Base-by-base conservation (phyloP, 139 green algal species). In the Auxenochlorella protothecoides region DNA sequence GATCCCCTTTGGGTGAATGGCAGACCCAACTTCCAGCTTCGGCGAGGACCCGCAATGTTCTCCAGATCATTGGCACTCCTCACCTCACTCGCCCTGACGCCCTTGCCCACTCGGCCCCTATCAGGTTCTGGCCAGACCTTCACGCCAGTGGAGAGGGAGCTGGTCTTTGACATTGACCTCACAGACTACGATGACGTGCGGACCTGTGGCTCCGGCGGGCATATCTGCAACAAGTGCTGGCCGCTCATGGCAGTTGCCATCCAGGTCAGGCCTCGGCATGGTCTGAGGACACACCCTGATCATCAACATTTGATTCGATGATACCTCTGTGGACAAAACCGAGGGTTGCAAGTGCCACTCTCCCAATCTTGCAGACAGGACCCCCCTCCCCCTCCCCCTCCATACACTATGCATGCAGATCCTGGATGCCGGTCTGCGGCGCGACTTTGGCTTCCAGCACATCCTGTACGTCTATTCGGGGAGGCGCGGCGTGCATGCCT, bases 101-200 rank as follows among this genome's bases (percentile, higher is more conserved):
- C 27, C 27, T 0, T 44, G 27, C 27, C 27, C 27, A 44, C 27
- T 44, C 27, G 27, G 0, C 27, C 27, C 27, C 27, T 44, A 56
- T 10, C 74, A 76, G 70, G 74, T 44, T 79, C 69, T 2, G 54
- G 62, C 59, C 69, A 75, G 72, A 57, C 86, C 63, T 98, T 98
- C 74, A 54, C 71, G 13, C 90, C 92, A 2, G 74, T 93, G 60
- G 88, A 98, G 75, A 80, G 94, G 15, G 95, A 99, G 86, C 85
- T 99, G 51, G 95, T 99, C 60, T 97, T 99, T 79, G 95, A 99
- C 68, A 95, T 98, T 65, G 95, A 99, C 74, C 79, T 99, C 75
- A 97, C 90, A 9, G 95, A 99, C 79, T 99, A 99, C 74, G 95
- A 99, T 61, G 92, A 98, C 74, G 89, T 99, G 67, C 82, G 94